A percentile compares a stretch with the other conserved stretches of the same genome.
Evolutionary conservation across 331 rosid species (phyloP).

Genomic region (Saraca asoca): DNA sequence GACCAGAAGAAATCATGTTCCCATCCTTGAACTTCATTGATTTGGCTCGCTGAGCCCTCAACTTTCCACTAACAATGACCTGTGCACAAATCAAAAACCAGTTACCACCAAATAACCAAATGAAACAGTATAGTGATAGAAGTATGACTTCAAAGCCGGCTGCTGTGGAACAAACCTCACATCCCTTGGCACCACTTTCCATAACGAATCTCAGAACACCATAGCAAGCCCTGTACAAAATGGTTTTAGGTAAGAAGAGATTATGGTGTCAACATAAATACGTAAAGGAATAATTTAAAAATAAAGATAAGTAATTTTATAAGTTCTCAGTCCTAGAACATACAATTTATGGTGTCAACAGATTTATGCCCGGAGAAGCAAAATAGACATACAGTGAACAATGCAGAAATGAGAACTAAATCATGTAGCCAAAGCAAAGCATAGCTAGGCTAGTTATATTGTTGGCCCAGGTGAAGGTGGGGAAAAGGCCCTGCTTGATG

Average conservation of each 20-base stretch:
- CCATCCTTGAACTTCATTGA: conserved; percentile 97
- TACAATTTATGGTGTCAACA: no score
- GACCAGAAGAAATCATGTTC: conserved; percentile 91
- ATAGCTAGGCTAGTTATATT: background rate
- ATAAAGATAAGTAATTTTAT: background rate
- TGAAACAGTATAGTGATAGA: background rate
- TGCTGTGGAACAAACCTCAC: conserved; percentile 58
- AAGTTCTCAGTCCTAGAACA: background rate
- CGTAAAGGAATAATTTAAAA: background rate
- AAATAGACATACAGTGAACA: background rate
- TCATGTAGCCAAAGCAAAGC: background rate
- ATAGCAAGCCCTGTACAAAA: conserved; percentile 75
- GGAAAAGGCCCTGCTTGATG: background rate
- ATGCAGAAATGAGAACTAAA: background rate
- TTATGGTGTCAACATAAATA: background rate
- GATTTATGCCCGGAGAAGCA: background rate
- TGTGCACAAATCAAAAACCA: conserved; percentile 23
- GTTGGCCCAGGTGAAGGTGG: background rate
- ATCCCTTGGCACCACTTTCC: conserved; percentile 97
- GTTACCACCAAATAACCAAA: background rate
- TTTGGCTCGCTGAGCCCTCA: conserved; percentile 88
- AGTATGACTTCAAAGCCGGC: background rate
- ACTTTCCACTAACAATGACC: conserved; percentile 91
- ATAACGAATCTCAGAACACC: conserved; percentile 90
- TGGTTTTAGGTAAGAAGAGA: background rate